phyloP scores from a whole-genome alignment of 306 rosid genomes.

The Sophora flavescens region DNA sequence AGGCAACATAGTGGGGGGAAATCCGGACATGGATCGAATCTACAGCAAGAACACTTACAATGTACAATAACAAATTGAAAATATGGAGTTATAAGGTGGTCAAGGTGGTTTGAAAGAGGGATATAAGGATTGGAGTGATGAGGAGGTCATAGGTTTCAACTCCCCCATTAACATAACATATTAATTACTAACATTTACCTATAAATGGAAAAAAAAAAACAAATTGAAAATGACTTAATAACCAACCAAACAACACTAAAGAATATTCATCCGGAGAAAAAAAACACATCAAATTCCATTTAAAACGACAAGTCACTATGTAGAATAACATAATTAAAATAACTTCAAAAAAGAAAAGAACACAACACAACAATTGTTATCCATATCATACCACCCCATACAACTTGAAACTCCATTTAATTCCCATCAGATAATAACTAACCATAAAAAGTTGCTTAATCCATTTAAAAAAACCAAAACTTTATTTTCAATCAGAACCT shows the following conservation, averaged over 20 bases:
- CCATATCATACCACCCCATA: background rate
- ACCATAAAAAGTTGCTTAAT: background rate
- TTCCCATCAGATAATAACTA: background rate
- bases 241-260: background rate
- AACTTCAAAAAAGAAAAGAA: too few species aligned
- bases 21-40: too few species aligned
- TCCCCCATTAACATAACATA: too few species aligned
- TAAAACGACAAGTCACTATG: background rate
- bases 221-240: background rate
- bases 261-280: background rate
- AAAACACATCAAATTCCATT: background rate
- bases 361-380: background rate
- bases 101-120: too few species aligned
- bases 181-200: too few species aligned
- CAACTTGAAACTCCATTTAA: background rate
- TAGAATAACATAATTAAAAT: background rate
- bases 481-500: slow-evolving; percentile 24
- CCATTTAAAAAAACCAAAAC: background rate
- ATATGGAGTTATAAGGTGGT: too few species aligned
- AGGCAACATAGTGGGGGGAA: too few species aligned
- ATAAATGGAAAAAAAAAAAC: too few species aligned
- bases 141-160: too few species aligned
- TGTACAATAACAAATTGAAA: background rate
- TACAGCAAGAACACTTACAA: too few species aligned
- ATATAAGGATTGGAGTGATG: too few species aligned